Evolutionary conservation across 2,329 filamentous ascomycete genomes (phyloP), one percentile per base, ranked within the genome.

Genomic region (Orbilia blumenaviensis): DNA sequence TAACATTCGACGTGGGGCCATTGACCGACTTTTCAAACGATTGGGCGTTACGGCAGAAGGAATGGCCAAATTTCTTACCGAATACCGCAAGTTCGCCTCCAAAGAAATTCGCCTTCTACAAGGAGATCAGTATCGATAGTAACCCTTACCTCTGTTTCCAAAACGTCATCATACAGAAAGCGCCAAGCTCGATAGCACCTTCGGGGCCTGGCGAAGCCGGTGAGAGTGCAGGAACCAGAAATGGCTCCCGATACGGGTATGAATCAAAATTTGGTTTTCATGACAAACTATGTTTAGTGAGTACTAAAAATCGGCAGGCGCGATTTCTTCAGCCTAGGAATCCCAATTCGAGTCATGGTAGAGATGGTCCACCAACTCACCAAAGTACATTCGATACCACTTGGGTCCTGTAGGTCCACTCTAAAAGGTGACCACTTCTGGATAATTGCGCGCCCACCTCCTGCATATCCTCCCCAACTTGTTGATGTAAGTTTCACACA

Each of bases 21-120:
- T 50, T 77, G 61, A 63, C 66, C n/a, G 73, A 77, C 21, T 77
- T 77, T 62, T 77, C 73, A 14, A 71, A 72, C 25, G 73, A 77
- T 23, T 77, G 61, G 73, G 66, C 67, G 23, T 66, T 77, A 25
- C 60, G 73, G n/a, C 73, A 77, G 44, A 77, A 77, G 27, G 73
- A 77, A 44, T 77, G 66, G 66, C 73, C 73, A 14, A 77, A 77
- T 46, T 77, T 72, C 54, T 48, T 77, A 25, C 72, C 72, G 44
- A 76, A 76, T 54, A 66, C 68, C 42, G 29, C 73, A 61, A 66
- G 52, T 34, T 48, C 62, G 52, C 66, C 58, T 38, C 50, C 73
- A 9, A 77, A 77, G 61, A 77, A 77, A 34, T 72, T 72, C 61
- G 73, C 73, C n/a, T 77, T 66, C 42, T 77, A 77, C 61, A 77